Base-by-base conservation (phyloP, 495 filamentous ascomycete species). In the Penicillium paradoxum region DNA sequence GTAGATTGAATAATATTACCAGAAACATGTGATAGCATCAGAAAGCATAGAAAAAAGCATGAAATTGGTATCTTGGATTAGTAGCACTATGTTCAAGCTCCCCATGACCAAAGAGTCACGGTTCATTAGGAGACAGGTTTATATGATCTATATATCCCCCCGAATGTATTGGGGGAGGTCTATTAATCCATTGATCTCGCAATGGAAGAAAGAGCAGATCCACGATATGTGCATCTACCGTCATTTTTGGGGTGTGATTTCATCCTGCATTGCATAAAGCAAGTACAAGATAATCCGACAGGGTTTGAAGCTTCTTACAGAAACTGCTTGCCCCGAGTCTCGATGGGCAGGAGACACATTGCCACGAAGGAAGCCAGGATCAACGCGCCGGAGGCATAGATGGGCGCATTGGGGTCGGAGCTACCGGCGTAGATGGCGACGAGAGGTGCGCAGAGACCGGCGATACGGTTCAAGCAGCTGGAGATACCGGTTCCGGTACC, bases 401-500 rank as follows among this genome's bases (percentile, higher is more conserved):
- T 75, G 0, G 79, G 79, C 2, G 76, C 65, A 50, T 73, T 70
- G 8, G 77, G 69, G 55, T 73, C 72, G 6, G 66, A 45, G 24
- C 46, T 48, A 3, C 68, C 65, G 5, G 69, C 73, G 27, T 82
- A 78, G 36, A 80, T 75, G 10, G 78, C 81, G 22, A 84, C 77
- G 32, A 84, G 69, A 0, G 81, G 81, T 0, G 80, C 82, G 57
- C 75, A 79, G 8, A 85, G 72, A 46, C 82, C 81, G 2, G 75
- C 68, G 24, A 84, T 72, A 17, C 81, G 74, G 57, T 83, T 83
- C 49, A 85, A 57, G 51, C 76, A 78, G 51, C 75, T 78, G 11
- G 73, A 73, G 24, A 84, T 80, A 27, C 82, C 82, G 5, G 77
- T 80, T 4, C 76, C 82, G 1, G 79, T 82, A 13, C 82, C 82